Evolutionary conservation across 768 basidiomycete genomes (phyloP), one percentile per base, ranked within the genome.

Genomic region (Galerina marginata): DNA sequence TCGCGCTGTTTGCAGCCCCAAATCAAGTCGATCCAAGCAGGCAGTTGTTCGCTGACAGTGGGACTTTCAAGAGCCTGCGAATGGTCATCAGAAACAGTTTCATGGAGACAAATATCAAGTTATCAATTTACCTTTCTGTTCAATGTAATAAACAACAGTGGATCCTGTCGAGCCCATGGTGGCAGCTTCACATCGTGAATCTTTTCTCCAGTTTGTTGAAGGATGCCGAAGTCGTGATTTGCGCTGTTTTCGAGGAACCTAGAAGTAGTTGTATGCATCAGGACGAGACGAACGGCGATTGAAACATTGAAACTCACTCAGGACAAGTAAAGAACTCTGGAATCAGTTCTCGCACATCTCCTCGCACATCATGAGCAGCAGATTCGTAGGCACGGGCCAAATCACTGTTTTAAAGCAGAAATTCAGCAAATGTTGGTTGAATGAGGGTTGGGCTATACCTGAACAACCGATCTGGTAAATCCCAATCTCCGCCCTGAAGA

Each of bases 401-500:
- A 63, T 95, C 90, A 67, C 90, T 95, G 56, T 12, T 44, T 11
- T 38, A 52, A 14, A 14, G n/a, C 6, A 15, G 9, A 52, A 23
- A 43, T 14, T 56, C 7, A 59, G 36, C 37, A 5, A 33, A 12
- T 43, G 37, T 9, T 42, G 29, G 55, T 15, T 25, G 7, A 16
- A 20, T n/a, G 7, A 6, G 23, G 15, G 39, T 40, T 7, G 20
- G 6, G 14, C 14, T 29, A 10, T 57, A 89, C 91, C 82, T 86
- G 72, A 95, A 95, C 10, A 95, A 72, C 20, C 93, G 82, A 74
- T 95, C 93, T 0, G 95, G 95, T 14, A 97, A 75, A 76, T 98
- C 96, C 89, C 95, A 97, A 67, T 94, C 91, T 6, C 96, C 96
- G 9, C 96, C 96, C 86, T 96, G 78, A 36, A 97, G 74, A 2